Evolutionary conservation across 1,284 basidiomycete species (phyloP).

Genomic region (Malassezia globosa): DNA sequence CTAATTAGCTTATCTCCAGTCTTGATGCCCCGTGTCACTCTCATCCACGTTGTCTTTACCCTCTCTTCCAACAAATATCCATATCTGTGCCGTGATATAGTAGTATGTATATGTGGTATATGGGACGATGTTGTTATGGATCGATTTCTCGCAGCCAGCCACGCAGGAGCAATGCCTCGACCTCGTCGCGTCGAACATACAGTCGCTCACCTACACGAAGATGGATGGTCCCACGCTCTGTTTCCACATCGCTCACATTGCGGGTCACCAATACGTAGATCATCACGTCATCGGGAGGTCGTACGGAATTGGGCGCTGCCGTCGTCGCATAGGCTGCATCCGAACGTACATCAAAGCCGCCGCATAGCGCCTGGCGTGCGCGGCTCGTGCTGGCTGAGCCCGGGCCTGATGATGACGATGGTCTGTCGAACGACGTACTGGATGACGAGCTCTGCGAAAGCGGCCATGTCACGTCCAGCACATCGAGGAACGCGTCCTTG

Average conservation of each 20-base stretch:
- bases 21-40: too few relatives aligned
- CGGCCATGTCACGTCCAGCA: constrained; percentile 47
- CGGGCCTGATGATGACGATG: too few relatives aligned
- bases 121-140: background rate
- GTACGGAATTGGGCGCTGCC: constrained; percentile 13
- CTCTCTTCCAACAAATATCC: too few relatives aligned
- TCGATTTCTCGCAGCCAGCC: constrained; percentile 65
- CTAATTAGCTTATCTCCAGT: too few relatives aligned
- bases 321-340: constrained; percentile 6
- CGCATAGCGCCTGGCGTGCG: constrained; percentile 53
- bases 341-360: constrained; percentile 42
- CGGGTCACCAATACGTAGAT: constrained; percentile 64
- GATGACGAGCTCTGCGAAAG: constrained; percentile 4
- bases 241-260: constrained; percentile 79
- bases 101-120: too few relatives aligned
- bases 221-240: constrained; percentile 71
- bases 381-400: background rate
- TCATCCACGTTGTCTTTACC: too few relatives aligned
- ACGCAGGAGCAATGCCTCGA: constrained; percentile 81
- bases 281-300: constrained; percentile 65
- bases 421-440: too few relatives aligned
- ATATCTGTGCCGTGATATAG: too few relatives aligned
- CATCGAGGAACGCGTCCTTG: constrained; percentile 70
- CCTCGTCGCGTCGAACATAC: constrained; percentile 69
- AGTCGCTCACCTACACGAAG: constrained; percentile 79